Conservation (phyloP, 768 basidiomycete genomes). For the Leccinum variicolor region DNA sequence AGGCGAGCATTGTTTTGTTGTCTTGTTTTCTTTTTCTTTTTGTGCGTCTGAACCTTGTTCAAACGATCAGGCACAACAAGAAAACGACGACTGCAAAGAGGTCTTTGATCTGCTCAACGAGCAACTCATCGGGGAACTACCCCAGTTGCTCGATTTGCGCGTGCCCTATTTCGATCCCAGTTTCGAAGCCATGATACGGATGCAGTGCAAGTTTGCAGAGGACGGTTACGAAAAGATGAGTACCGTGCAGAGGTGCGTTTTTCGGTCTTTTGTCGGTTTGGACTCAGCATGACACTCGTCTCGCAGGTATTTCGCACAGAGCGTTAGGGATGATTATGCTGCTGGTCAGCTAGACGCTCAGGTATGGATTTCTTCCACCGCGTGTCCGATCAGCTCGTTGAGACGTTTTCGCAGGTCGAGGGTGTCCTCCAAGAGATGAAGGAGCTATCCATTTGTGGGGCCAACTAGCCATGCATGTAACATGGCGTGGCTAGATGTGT, state of each 20-base stretch:
- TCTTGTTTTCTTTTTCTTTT: background rate
- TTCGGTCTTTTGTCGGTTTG: background rate
- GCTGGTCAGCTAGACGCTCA: slow-evolving; percentile 95
- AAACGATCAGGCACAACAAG: slow-evolving; percentile 72
- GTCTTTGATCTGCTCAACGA: slow-evolving; percentile 92
- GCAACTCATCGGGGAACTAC: slow-evolving; percentile 87
- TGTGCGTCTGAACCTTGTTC: background rate
- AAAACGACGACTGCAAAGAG: slow-evolving; percentile 92
- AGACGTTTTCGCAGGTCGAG: slow-evolving; percentile 62
- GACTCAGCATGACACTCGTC: background rate
- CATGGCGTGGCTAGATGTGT: background rate
- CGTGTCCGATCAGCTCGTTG: background rate
- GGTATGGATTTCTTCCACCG: slow-evolving; percentile 37
- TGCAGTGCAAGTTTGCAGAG: slow-evolving; percentile 97
- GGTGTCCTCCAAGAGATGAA: slow-evolving; percentile 96
- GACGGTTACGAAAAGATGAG: slow-evolving; percentile 98
- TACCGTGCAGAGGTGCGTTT: slow-evolving; percentile 76
- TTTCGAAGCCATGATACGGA: slow-evolving; percentile 98
- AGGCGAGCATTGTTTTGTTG: slow-evolving; percentile 40
- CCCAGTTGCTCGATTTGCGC: slow-evolving; percentile 89
- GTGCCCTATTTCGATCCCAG: slow-evolving; percentile 98
- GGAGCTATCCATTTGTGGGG: slow-evolving; percentile 92
- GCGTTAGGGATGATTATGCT: slow-evolving; percentile 93
- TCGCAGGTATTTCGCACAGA: slow-evolving; percentile 81
- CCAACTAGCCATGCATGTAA: slow-evolving; percentile 22